Evolutionary conservation across 2,329 filamentous ascomycete species (phyloP).

Genomic region (Biscogniauxia marginata): DNA sequence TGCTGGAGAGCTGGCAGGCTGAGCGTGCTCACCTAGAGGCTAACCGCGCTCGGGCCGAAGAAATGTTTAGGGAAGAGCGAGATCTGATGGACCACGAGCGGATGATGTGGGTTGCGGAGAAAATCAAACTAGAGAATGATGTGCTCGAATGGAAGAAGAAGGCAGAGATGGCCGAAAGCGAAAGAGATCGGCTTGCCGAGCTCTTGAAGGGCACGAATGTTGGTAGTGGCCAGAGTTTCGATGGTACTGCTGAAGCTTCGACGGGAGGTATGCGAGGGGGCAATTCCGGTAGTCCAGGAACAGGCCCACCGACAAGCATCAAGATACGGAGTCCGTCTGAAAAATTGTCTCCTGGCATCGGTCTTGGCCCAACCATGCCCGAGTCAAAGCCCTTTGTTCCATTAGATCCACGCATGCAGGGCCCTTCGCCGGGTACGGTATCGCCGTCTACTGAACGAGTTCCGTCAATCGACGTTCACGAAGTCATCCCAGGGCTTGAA

Average conservation of each 20-base stretch:
- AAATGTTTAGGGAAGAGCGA: slow-evolving; percentile 55
- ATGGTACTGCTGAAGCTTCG: slow-evolving; percentile 12
- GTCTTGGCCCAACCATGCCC: slow-evolving; percentile 31
- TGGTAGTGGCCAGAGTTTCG: slow-evolving; percentile 4
- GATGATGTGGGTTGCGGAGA: slow-evolving; percentile 46
- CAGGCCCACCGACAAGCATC: slow-evolving; percentile 12
- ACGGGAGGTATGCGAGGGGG: slow-evolving; percentile 14
- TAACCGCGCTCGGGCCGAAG: slow-evolving; percentile 51
- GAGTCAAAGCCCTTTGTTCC: slow-evolving; percentile 39
- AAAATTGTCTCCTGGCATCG: slow-evolving; percentile 19
- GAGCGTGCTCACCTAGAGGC: slow-evolving; percentile 55
- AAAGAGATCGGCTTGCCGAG: slow-evolving; percentile 16
- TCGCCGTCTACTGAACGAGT: slow-evolving; percentile 30
- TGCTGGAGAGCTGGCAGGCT: slow-evolving; percentile 50
- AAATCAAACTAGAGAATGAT: slow-evolving; percentile 39
- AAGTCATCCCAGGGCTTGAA: slow-evolving; percentile 59
- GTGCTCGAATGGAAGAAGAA: slow-evolving; percentile 41
- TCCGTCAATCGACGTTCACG: slow-evolving; percentile 55
- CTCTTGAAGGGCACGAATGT: slow-evolving; percentile 6
- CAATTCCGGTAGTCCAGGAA: slow-evolving; percentile 17
- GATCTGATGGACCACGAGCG: slow-evolving; percentile 53
- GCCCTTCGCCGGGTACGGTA: slow-evolving; percentile 29
- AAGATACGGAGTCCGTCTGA: slow-evolving; percentile 19
- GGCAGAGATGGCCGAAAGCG: slow-evolving; percentile 24
- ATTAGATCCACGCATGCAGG: slow-evolving; percentile 46